phyloP scores from a whole-genome alignment of 2,329 filamentous ascomycete species.

The Westerdykella aurantiaca region DNA sequence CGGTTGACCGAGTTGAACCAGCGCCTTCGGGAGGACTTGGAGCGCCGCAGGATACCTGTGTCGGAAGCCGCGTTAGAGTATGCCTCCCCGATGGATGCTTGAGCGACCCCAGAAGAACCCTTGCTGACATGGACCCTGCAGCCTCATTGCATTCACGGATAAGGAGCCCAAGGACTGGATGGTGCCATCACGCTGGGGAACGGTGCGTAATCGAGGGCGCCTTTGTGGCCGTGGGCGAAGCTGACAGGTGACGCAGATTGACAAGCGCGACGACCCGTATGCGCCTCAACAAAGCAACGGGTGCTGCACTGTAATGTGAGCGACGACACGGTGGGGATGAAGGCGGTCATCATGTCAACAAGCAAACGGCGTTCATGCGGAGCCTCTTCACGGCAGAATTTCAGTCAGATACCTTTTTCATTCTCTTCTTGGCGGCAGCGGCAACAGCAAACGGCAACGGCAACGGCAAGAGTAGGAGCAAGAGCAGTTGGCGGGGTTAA shows the following conservation, averaged over 20 bases:
- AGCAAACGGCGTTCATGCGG: constrained; percentile 36
- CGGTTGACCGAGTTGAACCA: constrained; percentile 96
- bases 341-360: constrained; percentile 25
- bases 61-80: constrained; percentile 72
- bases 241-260: constrained; percentile 52
- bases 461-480: not conserved
- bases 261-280: constrained; percentile 96
- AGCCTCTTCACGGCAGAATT: constrained; percentile 34
- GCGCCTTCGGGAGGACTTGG: constrained; percentile 89
- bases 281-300: constrained; percentile 87
- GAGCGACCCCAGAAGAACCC: not conserved
- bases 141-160: constrained; percentile 96
- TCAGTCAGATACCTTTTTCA: constrained; percentile 30
- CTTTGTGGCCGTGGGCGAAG: not conserved
- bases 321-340: constrained; percentile 17
- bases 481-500: constrained; percentile 27
- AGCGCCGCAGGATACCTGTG: constrained; percentile 90
- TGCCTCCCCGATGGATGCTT: constrained; percentile 9
- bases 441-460: not conserved
- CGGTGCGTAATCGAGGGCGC: constrained; percentile 43
- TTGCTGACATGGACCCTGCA: constrained; percentile 40
- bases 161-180: constrained; percentile 94
- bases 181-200: constrained; percentile 95
- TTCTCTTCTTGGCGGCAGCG: constrained; percentile 3
- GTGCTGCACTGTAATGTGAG: constrained; percentile 92